phyloP scores from a whole-genome alignment of 108 stramenopile species.

The Stephanodiscus triporus region DNA sequence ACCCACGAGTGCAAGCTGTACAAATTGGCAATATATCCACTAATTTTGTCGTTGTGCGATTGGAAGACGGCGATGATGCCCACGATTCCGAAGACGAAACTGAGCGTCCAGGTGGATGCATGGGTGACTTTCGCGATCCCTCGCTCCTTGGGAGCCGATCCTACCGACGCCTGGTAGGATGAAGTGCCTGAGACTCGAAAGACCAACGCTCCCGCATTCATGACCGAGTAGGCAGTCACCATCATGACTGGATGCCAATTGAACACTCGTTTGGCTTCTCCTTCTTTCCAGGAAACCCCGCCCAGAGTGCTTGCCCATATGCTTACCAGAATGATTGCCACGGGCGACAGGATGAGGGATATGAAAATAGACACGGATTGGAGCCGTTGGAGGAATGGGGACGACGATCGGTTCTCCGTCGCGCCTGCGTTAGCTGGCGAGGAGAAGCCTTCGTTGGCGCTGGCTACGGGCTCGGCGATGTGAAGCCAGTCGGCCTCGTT shows the following conservation, averaged over 20 bases:
- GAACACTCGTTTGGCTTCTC: conserved; percentile 71
- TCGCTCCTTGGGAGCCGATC: conserved; percentile 23
- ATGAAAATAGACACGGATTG: conserved; percentile 24
- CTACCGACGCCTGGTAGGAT: conserved; percentile 19
- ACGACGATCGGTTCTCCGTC: neutral
- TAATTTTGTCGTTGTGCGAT: conserved; percentile 67
- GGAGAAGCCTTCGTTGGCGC: conserved; percentile 17
- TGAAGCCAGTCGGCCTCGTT: conserved; percentile 13
- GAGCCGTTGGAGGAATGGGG: conserved; percentile 22
- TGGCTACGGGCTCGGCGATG: conserved; percentile 1
- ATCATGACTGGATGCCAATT: conserved; percentile 85
- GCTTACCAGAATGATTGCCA: conserved; percentile 35
- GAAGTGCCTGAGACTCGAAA: conserved; percentile 53
- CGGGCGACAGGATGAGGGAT: conserved; percentile 29
- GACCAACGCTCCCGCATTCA: conserved; percentile 64
- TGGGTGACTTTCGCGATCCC: conserved; percentile 53
- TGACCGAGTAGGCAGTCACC: conserved; percentile 65
- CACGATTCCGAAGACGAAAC: conserved; percentile 51
- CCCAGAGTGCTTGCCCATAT: conserved; percentile 51
- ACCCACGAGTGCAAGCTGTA: conserved; percentile 84
- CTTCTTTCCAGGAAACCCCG: conserved; percentile 55
- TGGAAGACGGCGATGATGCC: conserved; percentile 71
- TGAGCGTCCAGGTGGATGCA: conserved; percentile 56
- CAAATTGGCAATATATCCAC: conserved; percentile 77
- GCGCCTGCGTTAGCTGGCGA: neutral